These are phyloP conservation scores for Gyromitra esculenta DNA, from an alignment of 2,329 filamentous ascomycete species.

Conservation along the genomic window DNA sequence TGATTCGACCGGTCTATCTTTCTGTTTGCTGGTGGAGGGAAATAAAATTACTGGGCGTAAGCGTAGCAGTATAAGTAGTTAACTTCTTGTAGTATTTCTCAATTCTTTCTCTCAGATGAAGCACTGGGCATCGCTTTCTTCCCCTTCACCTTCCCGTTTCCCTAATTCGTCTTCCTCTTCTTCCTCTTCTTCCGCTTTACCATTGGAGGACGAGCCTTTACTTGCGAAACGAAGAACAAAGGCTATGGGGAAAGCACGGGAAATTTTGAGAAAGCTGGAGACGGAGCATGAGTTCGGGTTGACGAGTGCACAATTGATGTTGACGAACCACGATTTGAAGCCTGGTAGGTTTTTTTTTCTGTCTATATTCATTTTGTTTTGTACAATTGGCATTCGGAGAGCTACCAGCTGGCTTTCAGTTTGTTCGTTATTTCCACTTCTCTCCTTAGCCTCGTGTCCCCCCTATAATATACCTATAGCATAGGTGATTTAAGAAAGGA, in stretches of 20 bases:
- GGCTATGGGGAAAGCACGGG: slow-evolving; percentile 45
- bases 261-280: slow-evolving; percentile 67
- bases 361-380: slow-evolving; percentile 3
- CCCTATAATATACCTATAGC: background rate
- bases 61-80: slow-evolving; percentile 40
- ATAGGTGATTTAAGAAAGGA: background rate
- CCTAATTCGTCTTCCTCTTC: background rate
- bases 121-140: slow-evolving; percentile 12
- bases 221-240: slow-evolving; percentile 18
- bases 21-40: background rate
- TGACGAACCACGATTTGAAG: slow-evolving; percentile 85
- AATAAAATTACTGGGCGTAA: background rate
- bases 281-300: slow-evolving; percentile 80
- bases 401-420: background rate
- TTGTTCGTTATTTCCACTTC: background rate
- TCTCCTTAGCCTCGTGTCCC: background rate
- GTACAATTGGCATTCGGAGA: background rate
- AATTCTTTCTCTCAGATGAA: slow-evolving; percentile 16
- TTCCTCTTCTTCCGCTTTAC: slow-evolving; percentile 4
- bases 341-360: slow-evolving; percentile 61
- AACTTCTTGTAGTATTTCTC: background rate
- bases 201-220: slow-evolving; percentile 33
- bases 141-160: slow-evolving; percentile 2
- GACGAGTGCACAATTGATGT: slow-evolving; percentile 81
- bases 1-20: slow-evolving; percentile 5